phyloP scores from a whole-genome alignment of 2,329 filamentous ascomycete genomes.

The Clonostachys rosea region DNA sequence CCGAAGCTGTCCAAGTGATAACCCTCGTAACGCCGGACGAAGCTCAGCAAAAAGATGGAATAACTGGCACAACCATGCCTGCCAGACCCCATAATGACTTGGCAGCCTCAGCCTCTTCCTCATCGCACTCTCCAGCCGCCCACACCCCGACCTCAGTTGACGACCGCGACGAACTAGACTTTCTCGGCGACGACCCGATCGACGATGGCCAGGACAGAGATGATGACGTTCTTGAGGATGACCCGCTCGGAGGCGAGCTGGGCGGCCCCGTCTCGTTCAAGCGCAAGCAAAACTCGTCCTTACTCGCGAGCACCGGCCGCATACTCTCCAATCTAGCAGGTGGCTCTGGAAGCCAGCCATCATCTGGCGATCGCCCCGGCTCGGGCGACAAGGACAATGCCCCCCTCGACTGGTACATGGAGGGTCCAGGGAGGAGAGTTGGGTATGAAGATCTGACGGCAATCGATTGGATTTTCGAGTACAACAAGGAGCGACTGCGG shows the following conservation, averaged over 20 bases:
- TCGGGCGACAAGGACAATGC: conserved; percentile 36
- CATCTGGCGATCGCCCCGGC: background rate
- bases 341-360: conserved; percentile 11
- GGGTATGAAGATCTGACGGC: conserved; percentile 95
- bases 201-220: conserved; percentile 14
- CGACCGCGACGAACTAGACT: conserved; percentile 41
- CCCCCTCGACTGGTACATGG: conserved; percentile 77
- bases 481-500: conserved; percentile 90
- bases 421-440: conserved; percentile 83
- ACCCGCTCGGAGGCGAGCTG: conserved; percentile 47
- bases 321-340: conserved; percentile 44
- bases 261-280: conserved; percentile 63
- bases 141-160: conserved; percentile 20
- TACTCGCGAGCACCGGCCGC: conserved; percentile 39
- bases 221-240: conserved; percentile 41
- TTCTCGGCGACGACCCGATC: conserved; percentile 33
- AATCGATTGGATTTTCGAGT: conserved; percentile 99
- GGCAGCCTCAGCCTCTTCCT: conserved; percentile 27
- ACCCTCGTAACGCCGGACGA: background rate
- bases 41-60: conserved; percentile 9
- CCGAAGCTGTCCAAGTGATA: too few relatives aligned
- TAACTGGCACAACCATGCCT: conserved; percentile 13
- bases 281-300: conserved; percentile 54
- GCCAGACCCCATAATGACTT: conserved; percentile 26
- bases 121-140: conserved; percentile 18